Base-by-base conservation (phyloP, 306 rosid genomes). In the Myrica gale region DNA sequence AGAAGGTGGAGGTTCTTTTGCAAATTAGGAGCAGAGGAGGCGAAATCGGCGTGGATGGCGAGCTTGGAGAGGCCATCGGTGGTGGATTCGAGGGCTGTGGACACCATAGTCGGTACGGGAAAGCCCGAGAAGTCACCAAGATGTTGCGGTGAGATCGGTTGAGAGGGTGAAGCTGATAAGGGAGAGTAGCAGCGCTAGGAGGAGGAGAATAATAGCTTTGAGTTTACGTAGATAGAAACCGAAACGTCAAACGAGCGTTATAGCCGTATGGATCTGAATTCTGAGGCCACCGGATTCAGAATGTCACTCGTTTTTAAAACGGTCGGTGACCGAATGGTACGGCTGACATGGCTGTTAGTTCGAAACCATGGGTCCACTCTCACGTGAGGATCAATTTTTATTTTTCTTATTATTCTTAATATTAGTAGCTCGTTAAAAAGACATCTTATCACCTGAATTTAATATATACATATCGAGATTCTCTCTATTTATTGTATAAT, bases 1-100 rank as follows among this genome's bases (percentile, higher is more conserved):
- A 92, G 87, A 80, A 87, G 87, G 82, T 69, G 92, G 78, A 87
- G 79, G 71, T 86, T 89, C 32, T 74, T 77, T 69, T 52, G 63
- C n/a, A 89, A 80, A 74, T 84, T 86, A 9, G 88, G 93, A 52
- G 78, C 76, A 52, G 89, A 79, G 6, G 85, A 68, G n/a, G 85
- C 81, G 71, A 88, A 82, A 79, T 61, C 85, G 47, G 47, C 84
- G 73, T 70, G 46, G 82, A 84, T 23, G 10, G 63, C 83, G 68
- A 89, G 89, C 44, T 79, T 52, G 48, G 87, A 61, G 26, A 84
- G 87, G 65, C 65, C 72, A 0, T 78, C 80, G 0, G 69, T 58
- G 44, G 79, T 37, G 78, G 84, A 62, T 9, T 78, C 78, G 54
- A 86, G 67, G 67, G 67, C 41, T 6, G 79, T 16, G 50, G 90